phyloP scores from a whole-genome alignment of 108 stramenopile species.

The Cyclostephanos invisitatus region DNA sequence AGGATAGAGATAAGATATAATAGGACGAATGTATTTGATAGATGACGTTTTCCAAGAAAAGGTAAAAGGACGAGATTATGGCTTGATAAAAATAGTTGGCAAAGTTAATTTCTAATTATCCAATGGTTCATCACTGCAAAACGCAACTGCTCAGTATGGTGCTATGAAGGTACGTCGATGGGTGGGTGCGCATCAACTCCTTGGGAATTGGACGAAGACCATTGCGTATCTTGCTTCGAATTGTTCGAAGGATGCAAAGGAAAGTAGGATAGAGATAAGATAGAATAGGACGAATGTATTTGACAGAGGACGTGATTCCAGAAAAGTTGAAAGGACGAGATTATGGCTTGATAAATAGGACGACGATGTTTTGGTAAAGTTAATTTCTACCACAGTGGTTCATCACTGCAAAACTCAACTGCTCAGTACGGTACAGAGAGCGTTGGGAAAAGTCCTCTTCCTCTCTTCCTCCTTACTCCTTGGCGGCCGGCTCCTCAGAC shows the following conservation, averaged over 20 bases:
- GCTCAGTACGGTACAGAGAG: neutral
- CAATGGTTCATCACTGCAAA: conserved; percentile 13
- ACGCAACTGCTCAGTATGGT: conserved; percentile 61
- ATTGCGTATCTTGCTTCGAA: conserved; percentile 64
- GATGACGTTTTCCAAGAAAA: neutral
- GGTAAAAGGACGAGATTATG: too few relatives aligned
- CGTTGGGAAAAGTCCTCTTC: neutral
- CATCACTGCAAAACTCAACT: neutral
- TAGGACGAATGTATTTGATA: neutral
- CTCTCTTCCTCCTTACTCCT: neutral
- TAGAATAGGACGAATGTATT: neutral
- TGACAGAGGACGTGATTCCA: neutral
- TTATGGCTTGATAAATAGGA: too few relatives aligned
- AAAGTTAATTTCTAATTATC: neutral
- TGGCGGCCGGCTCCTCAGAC: neutral
- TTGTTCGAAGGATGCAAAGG: conserved; percentile 38
- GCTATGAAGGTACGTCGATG: conserved; percentile 54
- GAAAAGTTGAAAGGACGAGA: too few relatives aligned
- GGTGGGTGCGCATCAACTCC: conserved; percentile 62
- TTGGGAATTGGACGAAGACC: conserved; percentile 43
- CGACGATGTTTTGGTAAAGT: neutral
- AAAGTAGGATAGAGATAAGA: neutral
- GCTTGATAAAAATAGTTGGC: neutral
- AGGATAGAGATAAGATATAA: too few relatives aligned
- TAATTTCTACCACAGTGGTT: neutral